Evolutionary conservation across 345 rosid genomes (phyloP), one percentile per base, ranked within the genome.

Genomic region (Geranium brycei): DNA sequence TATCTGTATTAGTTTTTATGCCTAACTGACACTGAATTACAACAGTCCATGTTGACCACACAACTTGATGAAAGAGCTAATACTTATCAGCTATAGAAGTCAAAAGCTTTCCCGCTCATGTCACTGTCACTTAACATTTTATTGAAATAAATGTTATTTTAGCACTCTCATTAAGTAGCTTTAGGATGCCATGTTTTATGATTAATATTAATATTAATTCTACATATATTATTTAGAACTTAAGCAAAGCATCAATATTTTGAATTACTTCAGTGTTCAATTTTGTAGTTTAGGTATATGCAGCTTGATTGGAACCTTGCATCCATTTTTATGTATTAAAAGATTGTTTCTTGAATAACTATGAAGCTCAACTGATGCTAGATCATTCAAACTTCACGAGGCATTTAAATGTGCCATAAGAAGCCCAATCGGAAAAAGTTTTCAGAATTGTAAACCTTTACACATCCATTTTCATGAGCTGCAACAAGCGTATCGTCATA

Each of bases 391-490:
- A 2, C 53, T 47, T 13, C 53, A 47, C 10, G 18, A 18, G 61
- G 31, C 19, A 32, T 19, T 17, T 35, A 35, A 51, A 16, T 58
- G 58, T 18, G 6, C 19, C n/a, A 51, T 17, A 17, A 59, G 30
- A 63, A 35, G 31, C 35, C 59, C 40, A 59, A 61, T 16, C n/a
- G 13, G 7, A 30, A 28, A 13, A 64, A 17, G 32, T 5, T 59
- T 0, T 1, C 55, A 58, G 30, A 58, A 61, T 16, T 28, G 18
- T 40, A 58, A 68, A 91, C 98, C 91, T 87, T 86, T 69, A 85
- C 35, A 18, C 78, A 81, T 74, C 98, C 96, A 76, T 73, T 84
- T 78, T 92, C 93, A 77, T 81, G 81, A 68, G 85, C 77, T 63
- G 89, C 82, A 62, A 89, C 81, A 64, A 92, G 76, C 51, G 72